A percentile compares a stretch with the other conserved stretches of the same genome.
phyloP scores from a whole-genome alignment of 495 filamentous ascomycete genomes.

The Podospora conica region DNA sequence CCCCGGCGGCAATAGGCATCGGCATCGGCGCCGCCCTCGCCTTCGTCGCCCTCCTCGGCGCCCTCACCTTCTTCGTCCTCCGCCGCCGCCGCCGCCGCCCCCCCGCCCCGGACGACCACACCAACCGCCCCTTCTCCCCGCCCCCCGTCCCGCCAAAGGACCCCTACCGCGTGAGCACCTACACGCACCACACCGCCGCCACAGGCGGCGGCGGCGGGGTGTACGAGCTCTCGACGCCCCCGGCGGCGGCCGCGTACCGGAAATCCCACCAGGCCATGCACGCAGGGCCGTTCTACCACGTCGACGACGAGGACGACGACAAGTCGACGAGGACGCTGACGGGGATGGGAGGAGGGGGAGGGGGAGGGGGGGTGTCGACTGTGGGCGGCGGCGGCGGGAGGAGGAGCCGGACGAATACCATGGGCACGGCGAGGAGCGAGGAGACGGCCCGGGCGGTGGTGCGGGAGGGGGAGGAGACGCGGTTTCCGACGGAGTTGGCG shows the following conservation, averaged over 20 bases:
- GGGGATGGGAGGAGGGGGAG: not conserved
- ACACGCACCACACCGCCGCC: not conserved
- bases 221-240: not conserved
- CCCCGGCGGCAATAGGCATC: conserved; percentile 24
- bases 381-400: not conserved
- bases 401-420: not conserved
- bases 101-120: not conserved
- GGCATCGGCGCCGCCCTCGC: conserved; percentile 23
- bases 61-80: conserved; percentile 19
- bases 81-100: conserved; percentile 18
- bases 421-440: not conserved
- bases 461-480: not conserved
- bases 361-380: not conserved
- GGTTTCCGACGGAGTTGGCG: not conserved
- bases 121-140: not conserved
- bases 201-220: not conserved
- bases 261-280: too few relatives aligned
- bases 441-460: not conserved
- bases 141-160: conserved; percentile 28
- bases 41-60: conserved; percentile 11
- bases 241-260: not conserved
- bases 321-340: not conserved
- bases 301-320: not conserved
- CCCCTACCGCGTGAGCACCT: not conserved
- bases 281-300: not conserved